These are phyloP conservation scores for Cryptococcus sp. DNA, from an alignment of 1,284 basidiomycete species.

Conservation along the genomic window DNA sequence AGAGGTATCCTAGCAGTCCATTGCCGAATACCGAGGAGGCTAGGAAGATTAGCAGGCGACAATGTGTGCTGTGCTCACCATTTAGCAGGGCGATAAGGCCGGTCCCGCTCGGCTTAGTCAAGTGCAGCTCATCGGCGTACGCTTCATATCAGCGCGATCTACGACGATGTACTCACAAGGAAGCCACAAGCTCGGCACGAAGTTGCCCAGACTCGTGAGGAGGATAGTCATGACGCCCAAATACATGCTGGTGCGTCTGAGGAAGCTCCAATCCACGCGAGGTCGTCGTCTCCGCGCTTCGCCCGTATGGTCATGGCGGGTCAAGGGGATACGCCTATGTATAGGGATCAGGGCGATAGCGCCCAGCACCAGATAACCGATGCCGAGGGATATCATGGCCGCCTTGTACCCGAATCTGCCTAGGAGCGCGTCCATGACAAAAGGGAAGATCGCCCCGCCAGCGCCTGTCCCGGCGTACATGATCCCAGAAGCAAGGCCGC, in stretches of 20 bases:
- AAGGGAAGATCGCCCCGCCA: constrained; percentile 50
- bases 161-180: constrained; percentile 35
- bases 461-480: constrained; percentile 51
- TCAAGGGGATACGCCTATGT: constrained; percentile 46
- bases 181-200: constrained; percentile 50
- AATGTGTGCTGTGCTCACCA: constrained; percentile 19
- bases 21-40: constrained; percentile 50
- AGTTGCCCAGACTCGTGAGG: constrained; percentile 49
- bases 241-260: constrained; percentile 32
- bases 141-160: constrained; percentile 15
- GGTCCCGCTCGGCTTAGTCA: constrained; percentile 43
- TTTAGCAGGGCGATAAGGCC: constrained; percentile 51
- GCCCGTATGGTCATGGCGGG: constrained; percentile 9
- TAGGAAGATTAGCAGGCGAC: constrained; percentile 7
- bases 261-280: constrained; percentile 33
- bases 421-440: constrained; percentile 46
- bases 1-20: constrained; percentile 44
- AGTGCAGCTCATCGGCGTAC: constrained; percentile 43
- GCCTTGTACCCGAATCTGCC: constrained; percentile 49
- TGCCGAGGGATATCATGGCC: constrained; percentile 46
- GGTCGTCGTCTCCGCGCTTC: constrained; percentile 2
- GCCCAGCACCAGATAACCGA: constrained; percentile 39
- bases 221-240: constrained; percentile 44
- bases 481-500: constrained; percentile 50
- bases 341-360: constrained; percentile 42